Percentiles rank a stretch among this genome's conserved stretches.
These are phyloP conservation scores for Halophytophthora polymorphica DNA, from an alignment of 352 stramenopile species.

Conservation along the genomic window DNA sequence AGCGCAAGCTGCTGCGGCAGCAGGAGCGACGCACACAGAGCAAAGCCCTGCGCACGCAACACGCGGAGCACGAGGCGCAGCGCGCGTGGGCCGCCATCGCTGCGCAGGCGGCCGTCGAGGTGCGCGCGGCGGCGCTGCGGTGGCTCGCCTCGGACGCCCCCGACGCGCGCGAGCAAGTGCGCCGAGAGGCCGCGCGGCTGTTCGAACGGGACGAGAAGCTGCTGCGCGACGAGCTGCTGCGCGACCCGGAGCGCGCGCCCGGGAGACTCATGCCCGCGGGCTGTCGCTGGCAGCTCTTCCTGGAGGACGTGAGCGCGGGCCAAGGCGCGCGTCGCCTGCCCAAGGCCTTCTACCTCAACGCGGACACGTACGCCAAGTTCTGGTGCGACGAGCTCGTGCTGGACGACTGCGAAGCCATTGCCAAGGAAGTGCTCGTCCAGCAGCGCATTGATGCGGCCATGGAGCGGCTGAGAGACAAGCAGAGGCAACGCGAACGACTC, in stretches of 20 bases:
- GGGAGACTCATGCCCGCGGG: slow-evolving; percentile 20
- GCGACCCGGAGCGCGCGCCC: slow-evolving; percentile 29
- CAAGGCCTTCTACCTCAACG: slow-evolving; percentile 69
- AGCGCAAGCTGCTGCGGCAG: slow-evolving; percentile 50
- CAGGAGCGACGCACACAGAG: slow-evolving; percentile 43
- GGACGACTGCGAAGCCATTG: slow-evolving; percentile 61
- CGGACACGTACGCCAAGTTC: slow-evolving; percentile 59
- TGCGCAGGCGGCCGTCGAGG: slow-evolving; percentile 35
- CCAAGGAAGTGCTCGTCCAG: slow-evolving; percentile 55
- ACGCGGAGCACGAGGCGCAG: slow-evolving; percentile 36
- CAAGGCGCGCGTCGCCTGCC: slow-evolving; percentile 42
- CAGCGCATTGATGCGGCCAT: slow-evolving; percentile 43
- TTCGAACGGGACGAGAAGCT: slow-evolving; percentile 53
- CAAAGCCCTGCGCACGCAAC: slow-evolving; percentile 31
- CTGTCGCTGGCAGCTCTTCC: slow-evolving; percentile 56
- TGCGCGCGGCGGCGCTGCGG: slow-evolving; percentile 36
- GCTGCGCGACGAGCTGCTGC: slow-evolving; percentile 39
- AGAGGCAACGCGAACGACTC: slow-evolving; percentile 31
- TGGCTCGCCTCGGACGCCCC: slow-evolving; percentile 43
- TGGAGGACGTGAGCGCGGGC: slow-evolving; percentile 56
- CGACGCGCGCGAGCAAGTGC: slow-evolving; percentile 18
- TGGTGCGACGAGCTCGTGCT: slow-evolving; percentile 67
- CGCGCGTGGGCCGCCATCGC: slow-evolving; percentile 45
- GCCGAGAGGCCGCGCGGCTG: slow-evolving; percentile 39
- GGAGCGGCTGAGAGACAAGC: slow-evolving; percentile 24